Base-by-base conservation (phyloP, 495 filamentous ascomycete species). In the Neurospora sp. region DNA sequence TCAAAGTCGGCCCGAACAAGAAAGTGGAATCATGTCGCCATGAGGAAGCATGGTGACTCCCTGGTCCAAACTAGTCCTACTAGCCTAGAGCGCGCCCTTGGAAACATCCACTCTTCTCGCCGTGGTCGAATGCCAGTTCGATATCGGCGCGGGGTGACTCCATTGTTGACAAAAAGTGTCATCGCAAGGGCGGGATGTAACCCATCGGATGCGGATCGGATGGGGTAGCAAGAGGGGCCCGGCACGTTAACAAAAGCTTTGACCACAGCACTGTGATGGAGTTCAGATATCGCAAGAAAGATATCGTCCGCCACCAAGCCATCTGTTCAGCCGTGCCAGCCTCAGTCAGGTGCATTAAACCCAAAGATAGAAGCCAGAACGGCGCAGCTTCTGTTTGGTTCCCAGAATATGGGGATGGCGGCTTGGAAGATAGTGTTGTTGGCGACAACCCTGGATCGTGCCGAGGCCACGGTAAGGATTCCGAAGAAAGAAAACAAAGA, bases 101-200 rank as follows among this genome's bases (percentile, higher is more conserved):
- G 53, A 35, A 6, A 35, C 12, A 61, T 61, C 27, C 53, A 61
- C 53, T 61, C 53, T 61, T 35, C 53, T 61, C 27, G 53, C 27
- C 14, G 7, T 35, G 12, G 53, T 35, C 27, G 69, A 48, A 61
- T n/a, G 10, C 59, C 35, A 46, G 35, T 70, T 71, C 61, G 72
- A 71, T 61, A 69, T 75, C 70, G 72, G 72, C 37, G 74, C 69
- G 74, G 74, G 74, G 72, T 42, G 69, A 44, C 72, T 74, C 74
- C 74, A 74, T 73, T 39, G 40, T 61, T 61, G 53, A 61, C 53
- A 61, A 31, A 44, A 35, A 6, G 12, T 22, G 75, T 76, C 73
- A 74, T 75, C 44, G 59, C 20, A 41, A 76, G 75, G 75, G 75
- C 75, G 75, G 27, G 53, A 61, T 61, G 53, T 27, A 27, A 18